Evolutionary conservation across 345 rosid genomes (phyloP), one percentile per base, ranked within the genome.

Genomic region (Populus alba): DNA sequence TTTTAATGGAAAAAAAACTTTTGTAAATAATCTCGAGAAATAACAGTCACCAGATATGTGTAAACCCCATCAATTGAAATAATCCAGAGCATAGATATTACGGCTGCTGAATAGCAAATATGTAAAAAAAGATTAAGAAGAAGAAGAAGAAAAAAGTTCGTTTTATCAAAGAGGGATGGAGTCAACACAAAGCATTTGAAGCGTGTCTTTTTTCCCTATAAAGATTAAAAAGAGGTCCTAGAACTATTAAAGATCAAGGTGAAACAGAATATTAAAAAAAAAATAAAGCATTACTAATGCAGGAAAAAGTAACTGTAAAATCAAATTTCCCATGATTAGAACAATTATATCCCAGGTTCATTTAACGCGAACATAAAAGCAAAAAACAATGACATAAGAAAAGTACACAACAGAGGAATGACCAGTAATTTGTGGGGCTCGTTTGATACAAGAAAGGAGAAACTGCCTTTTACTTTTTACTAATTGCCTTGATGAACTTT

Each of bases 1-100:
- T 85, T 80, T 37, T 51, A 72, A 74, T 23, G 7, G 73, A 71
- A 41, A 70, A 80, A 81, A 45, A 69, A 67, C 31, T 37, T 78
- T 71, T 0, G 68, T 78, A 62, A 80, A 70, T 20, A 62, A 70
- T 59, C 77, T 57, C 39, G 37, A 77, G 38, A n/a, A 41, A 35
- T 12, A 45, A 73, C 1, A 79, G 77, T 47, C 73, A 75, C 53
- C 69, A 62, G 63, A 76, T 43, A 74, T 62, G 41, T 51, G 70
- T 17, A 41, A n/a, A 31, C 49, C 75, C 39, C 35, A 67, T 41
- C 39, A 41, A 43, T 16, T 62, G 33, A 70, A 76, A 38, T 7
- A 37, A 25, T 23, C 63, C 8, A 43, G 23, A 22, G 65, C 43
- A 23, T 9, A 49, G 59, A 29, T 18, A 66, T 65, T 10, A 47